These are phyloP conservation scores for Leucocoprinus sp. DNA, from an alignment of 768 basidiomycete genomes.

Conservation along the genomic window DNA sequence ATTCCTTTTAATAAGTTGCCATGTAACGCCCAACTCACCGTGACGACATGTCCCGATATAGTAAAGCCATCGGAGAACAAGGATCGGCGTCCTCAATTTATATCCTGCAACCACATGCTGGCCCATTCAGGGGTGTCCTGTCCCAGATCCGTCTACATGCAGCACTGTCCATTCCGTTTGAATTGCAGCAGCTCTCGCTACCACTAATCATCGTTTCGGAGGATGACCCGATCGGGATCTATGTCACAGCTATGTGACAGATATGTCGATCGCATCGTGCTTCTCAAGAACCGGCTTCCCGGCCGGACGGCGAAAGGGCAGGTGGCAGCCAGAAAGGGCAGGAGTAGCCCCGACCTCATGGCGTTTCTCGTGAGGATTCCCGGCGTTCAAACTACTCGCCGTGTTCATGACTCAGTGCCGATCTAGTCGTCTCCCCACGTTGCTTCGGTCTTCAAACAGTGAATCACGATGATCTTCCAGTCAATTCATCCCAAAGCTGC, in stretches of 20 bases:
- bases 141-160: not conserved
- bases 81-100: conserved; percentile 23
- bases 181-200: not conserved
- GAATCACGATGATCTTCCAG: conserved; percentile 10
- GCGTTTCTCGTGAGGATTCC: conserved; percentile 7
- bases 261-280: conserved; percentile 10
- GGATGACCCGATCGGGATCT: conserved; percentile 6
- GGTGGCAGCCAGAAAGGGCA: conserved; percentile 12
- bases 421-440: conserved; percentile 17
- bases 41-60: conserved; percentile 10
- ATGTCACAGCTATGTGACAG: conserved; percentile 6
- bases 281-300: conserved; percentile 2
- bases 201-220: conserved; percentile 2
- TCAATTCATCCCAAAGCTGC: not conserved
- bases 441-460: conserved; percentile 15
- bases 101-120: conserved; percentile 2
- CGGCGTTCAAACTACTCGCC: conserved; percentile 7
- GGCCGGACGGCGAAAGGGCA: conserved; percentile 8
- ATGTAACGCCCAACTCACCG: conserved; percentile 3
- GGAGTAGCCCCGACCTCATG: not conserved
- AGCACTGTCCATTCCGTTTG: not conserved
- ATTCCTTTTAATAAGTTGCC: conserved; percentile 6
- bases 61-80: conserved; percentile 9
- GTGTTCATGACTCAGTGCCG: conserved; percentile 16
- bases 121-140: not conserved